phyloP scores from a whole-genome alignment of 768 basidiomycete species.

The Pulveroboletus sp. region DNA sequence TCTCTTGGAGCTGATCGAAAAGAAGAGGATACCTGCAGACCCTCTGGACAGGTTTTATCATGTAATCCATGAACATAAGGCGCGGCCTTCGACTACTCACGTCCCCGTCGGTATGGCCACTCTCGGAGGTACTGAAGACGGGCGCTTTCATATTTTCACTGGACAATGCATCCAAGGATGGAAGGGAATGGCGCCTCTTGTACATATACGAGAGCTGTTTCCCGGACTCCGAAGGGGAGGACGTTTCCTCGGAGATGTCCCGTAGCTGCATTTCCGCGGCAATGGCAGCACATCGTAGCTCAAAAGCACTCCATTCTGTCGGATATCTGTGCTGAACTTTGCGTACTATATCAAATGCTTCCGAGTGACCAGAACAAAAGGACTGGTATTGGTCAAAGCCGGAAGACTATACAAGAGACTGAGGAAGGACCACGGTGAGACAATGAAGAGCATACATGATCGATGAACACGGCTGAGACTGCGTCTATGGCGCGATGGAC shows the following conservation, averaged over 20 bases:
- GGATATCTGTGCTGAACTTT: conserved; percentile 58
- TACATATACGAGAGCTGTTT: conserved; percentile 28
- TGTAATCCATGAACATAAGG: conserved; percentile 74
- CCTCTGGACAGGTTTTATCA: conserved; percentile 96
- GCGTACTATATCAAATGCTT: conserved; percentile 72
- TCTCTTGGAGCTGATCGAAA: conserved; percentile 59
- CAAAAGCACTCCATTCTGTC: conserved; percentile 79
- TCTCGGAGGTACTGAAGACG: conserved; percentile 26
- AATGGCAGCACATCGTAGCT: conserved; percentile 65
- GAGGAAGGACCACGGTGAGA: background rate
- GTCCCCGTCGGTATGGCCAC: conserved; percentile 29
- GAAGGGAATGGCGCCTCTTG: conserved; percentile 43
- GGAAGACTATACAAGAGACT: conserved; percentile 47
- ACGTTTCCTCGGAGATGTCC: conserved; percentile 5
- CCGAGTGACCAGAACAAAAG: conserved; percentile 84
- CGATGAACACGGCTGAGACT: conserved; percentile 54
- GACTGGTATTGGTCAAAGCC: conserved; percentile 75
- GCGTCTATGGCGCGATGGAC: conserved; percentile 35
- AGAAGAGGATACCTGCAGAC: conserved; percentile 95
- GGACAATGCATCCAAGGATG: conserved; percentile 45
- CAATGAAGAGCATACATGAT: conserved; percentile 39
- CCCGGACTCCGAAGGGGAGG: conserved; percentile 1
- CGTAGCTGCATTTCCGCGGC: conserved; percentile 35
- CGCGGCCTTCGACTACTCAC: conserved; percentile 32
- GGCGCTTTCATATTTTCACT: conserved; percentile 31